Conservation (phyloP, 2,329 filamentous ascomycete genomes). For the Cryphonectria nitschkei region DNA sequence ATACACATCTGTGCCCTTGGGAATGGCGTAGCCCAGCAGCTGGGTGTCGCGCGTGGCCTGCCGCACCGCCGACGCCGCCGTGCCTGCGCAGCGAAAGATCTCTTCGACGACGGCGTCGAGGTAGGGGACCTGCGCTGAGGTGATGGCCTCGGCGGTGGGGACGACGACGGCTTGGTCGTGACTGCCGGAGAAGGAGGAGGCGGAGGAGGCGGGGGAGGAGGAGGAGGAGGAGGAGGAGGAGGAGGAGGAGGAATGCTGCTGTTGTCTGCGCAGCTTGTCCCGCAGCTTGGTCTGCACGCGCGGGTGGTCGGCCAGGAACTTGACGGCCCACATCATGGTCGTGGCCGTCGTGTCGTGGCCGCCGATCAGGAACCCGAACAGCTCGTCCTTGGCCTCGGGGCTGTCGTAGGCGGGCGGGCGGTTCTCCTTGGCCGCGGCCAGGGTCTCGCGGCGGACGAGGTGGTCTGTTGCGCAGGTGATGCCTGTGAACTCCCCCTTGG, state of each 20-base stretch:
- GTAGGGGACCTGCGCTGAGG: constrained; percentile 46
- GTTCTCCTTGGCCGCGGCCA: constrained; percentile 16
- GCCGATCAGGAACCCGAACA: constrained; percentile 46
- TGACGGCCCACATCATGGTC: constrained; percentile 46
- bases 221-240: background rate
- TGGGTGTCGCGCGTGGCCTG: constrained; percentile 44
- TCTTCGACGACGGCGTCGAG: constrained; percentile 52
- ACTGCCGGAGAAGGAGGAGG: no score
- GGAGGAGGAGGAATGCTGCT: constrained; percentile 16
- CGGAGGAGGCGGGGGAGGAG: background rate
- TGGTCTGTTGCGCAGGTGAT: constrained; percentile 21
- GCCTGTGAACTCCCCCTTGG: constrained; percentile 10
- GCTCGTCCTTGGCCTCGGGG: constrained; percentile 35
- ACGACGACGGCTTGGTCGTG: constrained; percentile 16
- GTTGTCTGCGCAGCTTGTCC: constrained; percentile 40
- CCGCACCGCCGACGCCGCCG: constrained; percentile 51
- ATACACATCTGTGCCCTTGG: constrained; percentile 47
- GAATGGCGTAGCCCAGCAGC: constrained; percentile 45
- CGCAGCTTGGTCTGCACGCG: constrained; percentile 45
- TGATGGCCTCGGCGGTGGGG: constrained; percentile 35
- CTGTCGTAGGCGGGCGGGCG: constrained; percentile 19
- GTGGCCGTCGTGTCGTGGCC: constrained; percentile 51
- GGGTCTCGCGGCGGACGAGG: constrained; percentile 23
- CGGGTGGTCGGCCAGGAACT: constrained; percentile 45
- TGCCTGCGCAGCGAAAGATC: constrained; percentile 49